These are phyloP conservation scores for Platismatia glauca DNA, from an alignment of 495 filamentous ascomycete genomes.

Conservation along the genomic window DNA sequence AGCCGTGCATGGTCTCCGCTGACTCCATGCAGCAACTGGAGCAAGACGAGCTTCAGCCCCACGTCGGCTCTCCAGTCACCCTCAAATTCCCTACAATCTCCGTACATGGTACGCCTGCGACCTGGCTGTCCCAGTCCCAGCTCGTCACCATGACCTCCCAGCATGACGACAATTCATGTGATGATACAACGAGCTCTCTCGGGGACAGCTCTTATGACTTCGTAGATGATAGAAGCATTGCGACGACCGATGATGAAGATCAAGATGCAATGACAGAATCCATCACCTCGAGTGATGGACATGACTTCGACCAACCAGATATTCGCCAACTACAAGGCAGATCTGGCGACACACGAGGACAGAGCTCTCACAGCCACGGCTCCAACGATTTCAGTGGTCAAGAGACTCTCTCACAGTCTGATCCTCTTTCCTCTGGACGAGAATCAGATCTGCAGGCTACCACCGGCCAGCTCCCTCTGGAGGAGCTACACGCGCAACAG, in stretches of 20 bases:
- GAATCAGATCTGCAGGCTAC: background rate
- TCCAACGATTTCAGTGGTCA: background rate
- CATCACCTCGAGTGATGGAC: slow-evolving; percentile 17
- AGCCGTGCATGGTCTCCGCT: slow-evolving; percentile 12
- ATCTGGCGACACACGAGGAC: background rate
- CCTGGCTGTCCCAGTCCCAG: slow-evolving; percentile 25
- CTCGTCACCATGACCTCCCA: slow-evolving; percentile 23
- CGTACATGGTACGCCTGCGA: slow-evolving; percentile 21
- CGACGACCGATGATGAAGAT: slow-evolving; percentile 25
- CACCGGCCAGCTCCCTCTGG: background rate
- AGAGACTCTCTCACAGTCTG: background rate
- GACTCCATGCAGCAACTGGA: slow-evolving; percentile 20
- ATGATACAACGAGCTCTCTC: slow-evolving; percentile 32
- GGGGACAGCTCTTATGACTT: slow-evolving; percentile 51
- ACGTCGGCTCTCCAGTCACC: slow-evolving; percentile 6
- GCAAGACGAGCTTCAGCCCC: slow-evolving; percentile 11
- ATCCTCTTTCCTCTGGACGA: background rate
- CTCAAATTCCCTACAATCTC: slow-evolving; percentile 22
- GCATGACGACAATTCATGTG: slow-evolving; percentile 21
- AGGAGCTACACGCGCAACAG: background rate
- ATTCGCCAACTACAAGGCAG: background rate
- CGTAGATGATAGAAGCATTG: slow-evolving; percentile 33
- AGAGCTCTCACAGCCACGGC: background rate
- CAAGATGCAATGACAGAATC: slow-evolving; percentile 18
- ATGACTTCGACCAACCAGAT: slow-evolving; percentile 12